Conservation (phyloP, 208 protist species). For the Acanthamoeba lenticulata region DNA sequence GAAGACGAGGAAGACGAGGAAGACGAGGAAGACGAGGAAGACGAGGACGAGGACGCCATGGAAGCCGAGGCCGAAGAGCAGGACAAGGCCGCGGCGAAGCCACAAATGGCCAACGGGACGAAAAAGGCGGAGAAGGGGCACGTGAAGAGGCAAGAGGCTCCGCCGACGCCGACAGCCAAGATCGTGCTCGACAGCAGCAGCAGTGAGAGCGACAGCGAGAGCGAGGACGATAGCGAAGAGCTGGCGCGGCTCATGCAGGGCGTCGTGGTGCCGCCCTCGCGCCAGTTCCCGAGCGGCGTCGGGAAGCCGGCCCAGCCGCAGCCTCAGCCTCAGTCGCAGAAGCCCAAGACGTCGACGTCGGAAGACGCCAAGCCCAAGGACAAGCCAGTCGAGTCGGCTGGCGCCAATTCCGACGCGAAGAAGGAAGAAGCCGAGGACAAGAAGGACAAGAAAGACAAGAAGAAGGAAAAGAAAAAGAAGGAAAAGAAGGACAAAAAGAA, state of each 20-base stretch:
- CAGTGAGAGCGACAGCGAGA: background rate
- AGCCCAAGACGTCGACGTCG: background rate
- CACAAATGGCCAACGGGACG: background rate
- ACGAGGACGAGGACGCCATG: background rate
- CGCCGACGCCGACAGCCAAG: background rate
- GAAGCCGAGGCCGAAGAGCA: background rate
- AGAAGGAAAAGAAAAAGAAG: background rate
- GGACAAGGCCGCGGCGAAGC: background rate
- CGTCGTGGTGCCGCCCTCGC: background rate
- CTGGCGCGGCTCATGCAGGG: background rate
- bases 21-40: background rate
- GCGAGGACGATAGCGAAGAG: slow-evolving; percentile 4
- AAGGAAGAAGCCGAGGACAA: background rate
- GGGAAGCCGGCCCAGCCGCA: background rate
- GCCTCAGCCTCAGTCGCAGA: background rate
- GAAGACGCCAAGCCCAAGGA: background rate
- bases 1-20: background rate
- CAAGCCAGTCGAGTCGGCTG: background rate
- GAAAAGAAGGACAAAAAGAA: background rate
- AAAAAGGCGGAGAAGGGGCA: background rate
- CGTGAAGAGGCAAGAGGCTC: background rate
- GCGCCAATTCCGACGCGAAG: background rate
- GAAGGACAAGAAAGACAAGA: background rate
- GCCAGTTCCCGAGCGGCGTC: background rate
- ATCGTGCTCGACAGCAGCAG: background rate